Percentiles rank a stretch among this genome's conserved stretches.
Conservation (phyloP, 2,329 filamentous ascomycete species). For the Epichloe baconii region DNA sequence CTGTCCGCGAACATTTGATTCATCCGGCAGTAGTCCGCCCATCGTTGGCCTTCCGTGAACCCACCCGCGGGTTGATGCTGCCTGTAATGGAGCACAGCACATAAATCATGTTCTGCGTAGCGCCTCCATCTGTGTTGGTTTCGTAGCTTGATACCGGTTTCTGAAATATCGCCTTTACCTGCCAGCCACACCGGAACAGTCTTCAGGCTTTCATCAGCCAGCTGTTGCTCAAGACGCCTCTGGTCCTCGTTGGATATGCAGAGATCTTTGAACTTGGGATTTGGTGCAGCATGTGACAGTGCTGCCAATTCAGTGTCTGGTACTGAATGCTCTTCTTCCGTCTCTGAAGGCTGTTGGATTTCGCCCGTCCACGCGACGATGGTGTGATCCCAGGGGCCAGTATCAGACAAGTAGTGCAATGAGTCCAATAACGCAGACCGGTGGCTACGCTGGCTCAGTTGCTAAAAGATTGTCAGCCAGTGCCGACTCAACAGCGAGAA, state of each 20-base stretch:
- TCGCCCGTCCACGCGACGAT: constrained; percentile 93
- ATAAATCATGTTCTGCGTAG: constrained; percentile 82
- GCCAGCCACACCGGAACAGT: constrained; percentile 81
- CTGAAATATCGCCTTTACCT: constrained; percentile 53
- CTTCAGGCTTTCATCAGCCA: constrained; percentile 59
- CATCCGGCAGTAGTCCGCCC: constrained; percentile 87
- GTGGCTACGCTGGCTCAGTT: constrained; percentile 43
- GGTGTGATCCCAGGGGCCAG: constrained; percentile 76
- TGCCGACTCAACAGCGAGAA: too few relatives aligned
- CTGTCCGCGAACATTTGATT: constrained; percentile 84
- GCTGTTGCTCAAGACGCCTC: constrained; percentile 55
- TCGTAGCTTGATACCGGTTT: constrained; percentile 44
- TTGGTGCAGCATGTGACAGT: not conserved
- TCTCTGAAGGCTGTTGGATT: constrained; percentile 28
- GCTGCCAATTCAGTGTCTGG: not conserved
- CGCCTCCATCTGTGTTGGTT: constrained; percentile 77
- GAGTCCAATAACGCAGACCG: constrained; percentile 87
- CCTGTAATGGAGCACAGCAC: constrained; percentile 90
- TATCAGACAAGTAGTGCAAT: constrained; percentile 71
- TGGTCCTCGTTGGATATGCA: constrained; percentile 51
- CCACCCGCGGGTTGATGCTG: constrained; percentile 81
- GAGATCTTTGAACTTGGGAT: constrained; percentile 2
- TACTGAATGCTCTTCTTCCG: constrained; percentile 12
- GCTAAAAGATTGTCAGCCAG: not conserved
- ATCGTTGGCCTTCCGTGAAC: constrained; percentile 62